Evolutionary conservation across 176 grass and related monocot genomes (phyloP), one percentile per base, ranked within the genome.

Genomic region (Otatea glauca): DNA sequence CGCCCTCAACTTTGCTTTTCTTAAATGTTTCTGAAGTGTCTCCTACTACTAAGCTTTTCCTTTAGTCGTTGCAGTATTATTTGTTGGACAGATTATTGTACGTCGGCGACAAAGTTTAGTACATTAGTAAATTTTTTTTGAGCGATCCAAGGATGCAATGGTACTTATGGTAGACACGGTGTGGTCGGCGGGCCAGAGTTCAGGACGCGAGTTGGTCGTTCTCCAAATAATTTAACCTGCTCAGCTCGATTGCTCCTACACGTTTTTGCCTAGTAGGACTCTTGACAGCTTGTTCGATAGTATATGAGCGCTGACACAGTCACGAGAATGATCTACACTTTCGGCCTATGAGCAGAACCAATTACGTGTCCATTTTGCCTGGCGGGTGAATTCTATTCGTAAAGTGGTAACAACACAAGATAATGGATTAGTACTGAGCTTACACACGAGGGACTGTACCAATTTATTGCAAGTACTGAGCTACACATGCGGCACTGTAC

Each of bases 221-320:
- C 20, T 56, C 54, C 21, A 63, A 24, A 71, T 70, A 81, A 75
- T 59, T 47, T 60, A 62, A 29, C 68, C 25, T 47, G 7, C 69
- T 62, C 39, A 29, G 53, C 34, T 53, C 3, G 18, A 65, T 14
- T 59, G 21, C 72, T 27, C 14, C 56, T 82, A 13, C 55, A 78
- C 16, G 15, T 73, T 82, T 44, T 24, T 72, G 72, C 56, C 56
- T 65, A 51, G 43, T 81, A 44, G 54, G 82, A 54, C 70, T 59
- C 42, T 64, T 54, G 76, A 53, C 76, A 75, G 49, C 61, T 68
- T 85, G 41, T 41, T 49, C 1, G 32, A 63, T 43, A 14, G 29
- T 38, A 27, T 38, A 42, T 41, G 65, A 56, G n/a, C 12, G n/a
- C 13, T 71, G 14, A 9, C 37, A n/a, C 6, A 3, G 32, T 5